Evolutionary conservation across 805 yeast genomes (phyloP), one percentile per base, ranked within the genome.

Genomic region (Candida namnaoensis): DNA sequence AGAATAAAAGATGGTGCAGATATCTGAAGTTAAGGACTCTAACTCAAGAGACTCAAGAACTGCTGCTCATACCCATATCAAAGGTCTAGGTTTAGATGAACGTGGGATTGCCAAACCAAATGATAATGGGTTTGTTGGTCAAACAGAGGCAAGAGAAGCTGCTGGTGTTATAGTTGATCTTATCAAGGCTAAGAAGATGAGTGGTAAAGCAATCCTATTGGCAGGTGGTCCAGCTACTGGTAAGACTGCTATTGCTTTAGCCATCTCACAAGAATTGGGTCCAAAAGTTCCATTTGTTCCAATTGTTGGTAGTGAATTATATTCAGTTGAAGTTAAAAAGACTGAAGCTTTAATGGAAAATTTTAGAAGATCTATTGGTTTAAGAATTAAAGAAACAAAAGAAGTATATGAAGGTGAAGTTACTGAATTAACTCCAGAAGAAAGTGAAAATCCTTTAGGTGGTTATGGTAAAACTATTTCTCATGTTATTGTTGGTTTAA

Each of bases 211-310:
- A n/a, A 80, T 93, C 40, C 65, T 93, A 45, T 72, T 93, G 41
- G 98, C 99, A 1, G 99, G 99, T 40, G 95, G 95, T 6, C 98
- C 99, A 9, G 96, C 98, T 0, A 91, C 98, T 6, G 99, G 99
- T 58, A 93, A 93, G 61, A 93, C 99, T 3, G 99, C 99, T 1
- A 73, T 93, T 54, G 98, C 98, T 0, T 72, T 93, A 54, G 99
- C 97, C 2, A 80, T 93, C 43, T 87, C 97, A 4, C 98, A 93
- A 61, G 96, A 88, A 60, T 71, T 93, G 53, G 99, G 99, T 5
- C 93, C 95, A 34, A 88, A 91, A 58, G 98, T 93, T 41, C 99
- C 99, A 38, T 93, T 93, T 60, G 90, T 96, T 56, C 98, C 98
- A 5, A 81, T 93, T 54, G 97, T 95, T 24, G 99, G 97, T 34